These are phyloP conservation scores for Fusarium sp. DNA, from an alignment of 2,329 filamentous ascomycete species.

Conservation along the genomic window DNA sequence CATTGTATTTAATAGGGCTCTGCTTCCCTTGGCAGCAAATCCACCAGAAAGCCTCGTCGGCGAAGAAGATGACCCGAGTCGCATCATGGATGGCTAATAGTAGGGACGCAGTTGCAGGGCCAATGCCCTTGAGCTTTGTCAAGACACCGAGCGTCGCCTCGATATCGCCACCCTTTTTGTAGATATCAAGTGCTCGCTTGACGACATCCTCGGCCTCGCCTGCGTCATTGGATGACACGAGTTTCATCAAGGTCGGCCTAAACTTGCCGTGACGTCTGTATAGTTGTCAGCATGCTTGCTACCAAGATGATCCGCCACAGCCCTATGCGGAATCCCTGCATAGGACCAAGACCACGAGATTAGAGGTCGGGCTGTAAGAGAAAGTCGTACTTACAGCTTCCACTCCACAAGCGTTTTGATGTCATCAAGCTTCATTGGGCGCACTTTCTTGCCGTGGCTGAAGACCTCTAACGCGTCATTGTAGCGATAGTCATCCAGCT, in stretches of 20 bases:
- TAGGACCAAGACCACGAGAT: background rate
- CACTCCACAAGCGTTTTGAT: slow-evolving; percentile 76
- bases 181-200: slow-evolving; percentile 65
- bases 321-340: slow-evolving; percentile 1
- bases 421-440: slow-evolving; percentile 69
- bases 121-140: slow-evolving; percentile 78
- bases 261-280: slow-evolving; percentile 73
- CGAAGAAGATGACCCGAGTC: slow-evolving; percentile 78
- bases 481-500: slow-evolving; percentile 75
- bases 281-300: slow-evolving; percentile 11
- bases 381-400: slow-evolving; percentile 73
- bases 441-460: slow-evolving; percentile 50
- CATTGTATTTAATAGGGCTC: slow-evolving; percentile 76
- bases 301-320: background rate
- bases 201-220: slow-evolving; percentile 64
- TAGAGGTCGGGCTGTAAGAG: background rate
- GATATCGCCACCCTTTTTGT: slow-evolving; percentile 59
- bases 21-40: slow-evolving; percentile 69
- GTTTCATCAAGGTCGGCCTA: slow-evolving; percentile 72
- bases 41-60: slow-evolving; percentile 85
- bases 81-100: slow-evolving; percentile 77
- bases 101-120: slow-evolving; percentile 84
- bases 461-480: slow-evolving; percentile 66
- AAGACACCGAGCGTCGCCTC: slow-evolving; percentile 68
- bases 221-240: slow-evolving; percentile 74